These are phyloP conservation scores for Circinella minor DNA, from an alignment of 371 early-diverging fungal species.

Conservation along the genomic window DNA sequence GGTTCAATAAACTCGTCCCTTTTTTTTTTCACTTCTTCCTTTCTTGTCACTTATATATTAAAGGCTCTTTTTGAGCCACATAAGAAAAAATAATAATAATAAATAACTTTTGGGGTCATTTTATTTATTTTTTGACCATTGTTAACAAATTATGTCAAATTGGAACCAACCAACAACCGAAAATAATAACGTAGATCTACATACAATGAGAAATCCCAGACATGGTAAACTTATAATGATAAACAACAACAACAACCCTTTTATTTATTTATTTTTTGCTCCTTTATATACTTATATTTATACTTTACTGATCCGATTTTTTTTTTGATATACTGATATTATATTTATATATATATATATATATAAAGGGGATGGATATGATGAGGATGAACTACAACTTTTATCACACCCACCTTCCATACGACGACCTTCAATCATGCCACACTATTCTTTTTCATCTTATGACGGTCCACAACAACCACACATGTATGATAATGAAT, in stretches of 20 bases:
- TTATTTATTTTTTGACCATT: neutral
- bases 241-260: neutral
- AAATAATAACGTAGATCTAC: slow-evolving; percentile 11
- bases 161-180: slow-evolving; percentile 12
- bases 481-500: slow-evolving; percentile 31
- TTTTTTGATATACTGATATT: neutral
- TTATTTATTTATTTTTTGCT: neutral
- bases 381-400: slow-evolving; percentile 39
- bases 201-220: slow-evolving; percentile 14
- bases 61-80: slow-evolving; percentile 4
- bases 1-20: neutral
- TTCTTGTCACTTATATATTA: neutral
- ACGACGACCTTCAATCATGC: slow-evolving; percentile 25
- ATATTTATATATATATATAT: slow-evolving; percentile 4
- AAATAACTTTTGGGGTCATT: no score
- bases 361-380: slow-evolving; percentile 30
- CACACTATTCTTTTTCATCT: slow-evolving; percentile 33
- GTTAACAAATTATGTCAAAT: slow-evolving; percentile 9
- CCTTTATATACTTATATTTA: slow-evolving; percentile 1
- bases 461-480: slow-evolving; percentile 19
- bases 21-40: neutral
- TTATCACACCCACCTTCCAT: slow-evolving; percentile 23
- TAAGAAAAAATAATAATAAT: no score
- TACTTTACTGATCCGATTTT: neutral
- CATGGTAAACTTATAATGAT: slow-evolving; percentile 9